Base-by-base conservation (phyloP, 371 early-diverging fungal genomes). In the Massospora cicadina region DNA sequence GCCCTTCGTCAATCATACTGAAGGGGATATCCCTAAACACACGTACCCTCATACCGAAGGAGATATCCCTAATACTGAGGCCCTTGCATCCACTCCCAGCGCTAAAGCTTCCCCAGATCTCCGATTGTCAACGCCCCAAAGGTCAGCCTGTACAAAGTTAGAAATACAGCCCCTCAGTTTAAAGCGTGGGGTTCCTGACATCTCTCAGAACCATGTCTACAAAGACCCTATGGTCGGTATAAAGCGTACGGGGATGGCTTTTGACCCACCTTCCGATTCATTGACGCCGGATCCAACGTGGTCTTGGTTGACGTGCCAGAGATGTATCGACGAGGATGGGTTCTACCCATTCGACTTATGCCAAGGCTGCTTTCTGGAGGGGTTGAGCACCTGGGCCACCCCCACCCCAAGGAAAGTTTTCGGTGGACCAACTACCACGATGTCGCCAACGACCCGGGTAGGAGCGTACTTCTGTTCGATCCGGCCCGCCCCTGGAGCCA, bases 261-360 rank as follows among this genome's bases (percentile, higher is more conserved):
- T n/a, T n/a, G n/a, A n/a, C n/a, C n/a, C n/a, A n/a, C 10, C 5
- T 10, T 5, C 5, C 43, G 43, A 43, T 43, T 5, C 43, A 10
- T 10, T 17, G 17, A 17, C 43, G 43, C 43, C 43, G 17, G 17
- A 43, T 17, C 43, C 5, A 43, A 43, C 43, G 5, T 43, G 43
- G 43, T 43, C 43, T 55, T 88, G 87, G 88, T 77, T 75, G 63
- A 84, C 84, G 0, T 88, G 88, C 67, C 67, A 75, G n/a, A 76
- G 75, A 26, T 88, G 89, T 67, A 77, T 79, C 30, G 58, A 58
- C 25, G 69, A 75, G 1, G 76, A 81, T 59, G 85, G 82, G 66
- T 87, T 87, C 63, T 76, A 80, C 0, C 76, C 88, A 0, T 89
- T 80, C 70, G 88, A 89, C 71, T 68, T 89, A 10, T 89, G 89